Base-by-base conservation (phyloP, 768 basidiomycete species). In the Psilocybe cubensis region DNA sequence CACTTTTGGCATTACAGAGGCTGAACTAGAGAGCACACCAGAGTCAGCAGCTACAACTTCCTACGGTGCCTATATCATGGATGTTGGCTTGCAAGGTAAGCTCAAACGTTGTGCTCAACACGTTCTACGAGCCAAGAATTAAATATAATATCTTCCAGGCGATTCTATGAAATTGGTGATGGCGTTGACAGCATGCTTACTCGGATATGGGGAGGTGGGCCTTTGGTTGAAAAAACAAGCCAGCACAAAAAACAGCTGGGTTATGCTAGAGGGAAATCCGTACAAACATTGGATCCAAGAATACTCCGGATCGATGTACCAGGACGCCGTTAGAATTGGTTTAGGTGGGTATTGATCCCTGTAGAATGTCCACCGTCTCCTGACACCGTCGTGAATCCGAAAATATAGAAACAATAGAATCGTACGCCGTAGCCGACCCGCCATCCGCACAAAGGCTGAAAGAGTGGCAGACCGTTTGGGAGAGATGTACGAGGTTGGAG, bases 171-270 rank as follows among this genome's bases (percentile, higher is more conserved):
- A 83, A 58, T 74, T 96, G 4, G 67, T 89, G n/a, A 86, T 97
- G 74, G 89, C 92, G 0, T 79, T 95, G 1, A 85, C 90, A 9
- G 88, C 92, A 7, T 98, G 96, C 68, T 77, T 96, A 8, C 74
- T 96, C 0, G 96, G 95, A 2, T 98, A 97, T 67, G 95, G 95
- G 10, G 92, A 96, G 68, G 92, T 95, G 0, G 95, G 94, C 1
- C 73, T 92, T 38, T 92, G 93, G 87, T 74, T 98, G 28, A 81
- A 85, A 69, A 83, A 79, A 31, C 79, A 88, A 57, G 80, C 75
- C 31, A 64, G 62, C 38, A 76, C 73, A 9, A 68, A 63, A n/a
- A 74, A 76, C 23, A 81, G 76, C 20, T 87, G 85, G 80, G 82
- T 89, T 18, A 65, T 77, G 31, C 67, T 86, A 53, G 81, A 86